These are phyloP conservation scores for Leccinum arenicola DNA, from an alignment of 768 basidiomycete genomes.

Conservation along the genomic window DNA sequence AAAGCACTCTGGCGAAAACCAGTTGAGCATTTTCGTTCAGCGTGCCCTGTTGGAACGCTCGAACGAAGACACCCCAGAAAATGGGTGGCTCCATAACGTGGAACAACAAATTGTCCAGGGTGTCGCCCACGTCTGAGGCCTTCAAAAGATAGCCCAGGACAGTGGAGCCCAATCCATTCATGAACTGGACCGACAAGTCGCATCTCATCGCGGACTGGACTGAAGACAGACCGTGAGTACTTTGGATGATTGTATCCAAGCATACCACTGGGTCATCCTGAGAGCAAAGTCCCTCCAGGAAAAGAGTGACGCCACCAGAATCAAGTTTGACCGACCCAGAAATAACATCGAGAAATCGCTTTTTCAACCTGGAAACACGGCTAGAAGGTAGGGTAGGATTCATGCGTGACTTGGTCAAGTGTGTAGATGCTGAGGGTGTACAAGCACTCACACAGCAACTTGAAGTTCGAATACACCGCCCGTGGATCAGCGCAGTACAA, in stretches of 20 bases:
- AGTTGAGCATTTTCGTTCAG: conserved; percentile 36
- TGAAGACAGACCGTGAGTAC: conserved; percentile 35
- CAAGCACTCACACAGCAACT: not conserved
- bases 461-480: not conserved
- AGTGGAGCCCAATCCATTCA: conserved; percentile 40
- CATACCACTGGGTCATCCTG: conserved; percentile 39
- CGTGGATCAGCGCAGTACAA: not conserved
- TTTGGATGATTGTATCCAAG: conserved; percentile 36
- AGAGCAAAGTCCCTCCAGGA: conserved; percentile 46
- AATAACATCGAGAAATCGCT: conserved; percentile 33
- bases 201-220: conserved; percentile 40
- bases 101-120: conserved; percentile 39
- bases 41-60: conserved; percentile 31
- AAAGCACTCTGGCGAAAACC: conserved; percentile 47
- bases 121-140: conserved; percentile 39
- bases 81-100: conserved; percentile 48
- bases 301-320: conserved; percentile 24
- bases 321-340: conserved; percentile 29
- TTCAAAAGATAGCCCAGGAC: conserved; percentile 40
- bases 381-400: not conserved
- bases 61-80: conserved; percentile 42
- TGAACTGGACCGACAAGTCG: conserved; percentile 36
- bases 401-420: not conserved
- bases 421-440: not conserved
- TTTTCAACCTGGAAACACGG: conserved; percentile 27